Evolutionary conservation across 2,329 filamentous ascomycete genomes (phyloP).

Genomic region (Epichloe elymi): DNA sequence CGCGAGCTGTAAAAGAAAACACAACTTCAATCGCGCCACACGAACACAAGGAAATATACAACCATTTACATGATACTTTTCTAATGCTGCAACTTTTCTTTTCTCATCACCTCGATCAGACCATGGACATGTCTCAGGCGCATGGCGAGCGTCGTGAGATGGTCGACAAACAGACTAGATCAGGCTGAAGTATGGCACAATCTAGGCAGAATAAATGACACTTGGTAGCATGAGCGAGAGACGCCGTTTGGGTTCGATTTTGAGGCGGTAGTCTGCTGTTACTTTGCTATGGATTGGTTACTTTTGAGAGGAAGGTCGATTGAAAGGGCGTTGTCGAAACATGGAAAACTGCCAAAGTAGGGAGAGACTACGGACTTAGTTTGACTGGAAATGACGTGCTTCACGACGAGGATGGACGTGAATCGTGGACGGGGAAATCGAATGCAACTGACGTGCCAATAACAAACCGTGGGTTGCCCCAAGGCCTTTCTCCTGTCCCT

Average conservation of each 20-base stretch:
- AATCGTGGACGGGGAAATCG: background rate
- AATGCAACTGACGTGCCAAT: background rate
- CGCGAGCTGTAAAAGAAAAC: conserved; percentile 20
- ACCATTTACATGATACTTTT: background rate
- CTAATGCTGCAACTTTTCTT: background rate
- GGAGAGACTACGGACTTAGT: background rate
- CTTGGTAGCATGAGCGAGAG: background rate
- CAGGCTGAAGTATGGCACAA: background rate
- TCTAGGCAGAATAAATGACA: background rate
- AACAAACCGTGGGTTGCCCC: too few relatives aligned
- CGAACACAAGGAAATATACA: background rate
- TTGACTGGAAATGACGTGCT: too few relatives aligned
- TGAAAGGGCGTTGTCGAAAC: background rate
- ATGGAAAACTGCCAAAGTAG: background rate
- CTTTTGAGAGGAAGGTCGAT: background rate
- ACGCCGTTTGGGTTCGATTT: background rate
- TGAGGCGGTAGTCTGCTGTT: background rate
- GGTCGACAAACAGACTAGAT: background rate
- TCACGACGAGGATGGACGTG: background rate
- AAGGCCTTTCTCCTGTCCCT: too few relatives aligned
- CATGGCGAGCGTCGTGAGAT: background rate
- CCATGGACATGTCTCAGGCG: background rate
- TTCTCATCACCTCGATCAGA: background rate
- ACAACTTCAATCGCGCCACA: background rate
- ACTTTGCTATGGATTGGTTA: background rate